Evolutionary conservation across 306 rosid genomes (phyloP).

Genomic region (Canavalia ensiformis): DNA sequence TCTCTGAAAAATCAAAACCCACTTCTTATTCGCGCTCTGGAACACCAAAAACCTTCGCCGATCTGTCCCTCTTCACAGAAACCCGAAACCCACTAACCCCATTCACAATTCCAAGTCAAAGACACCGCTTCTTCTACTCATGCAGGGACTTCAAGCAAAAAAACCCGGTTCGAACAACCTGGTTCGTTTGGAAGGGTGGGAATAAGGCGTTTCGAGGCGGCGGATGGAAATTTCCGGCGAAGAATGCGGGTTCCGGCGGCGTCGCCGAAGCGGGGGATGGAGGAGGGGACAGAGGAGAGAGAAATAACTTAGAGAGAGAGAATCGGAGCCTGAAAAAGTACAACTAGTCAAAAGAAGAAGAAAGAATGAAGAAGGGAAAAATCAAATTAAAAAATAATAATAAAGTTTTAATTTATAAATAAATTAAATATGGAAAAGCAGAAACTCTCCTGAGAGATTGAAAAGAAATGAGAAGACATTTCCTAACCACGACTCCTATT

Average conservation of each 20-base stretch:
- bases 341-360: slow-evolving; percentile 69
- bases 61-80: slow-evolving; percentile 62
- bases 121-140: slow-evolving; percentile 53
- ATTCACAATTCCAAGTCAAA: slow-evolving; percentile 64
- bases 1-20: slow-evolving; percentile 49
- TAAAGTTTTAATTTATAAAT: not conserved
- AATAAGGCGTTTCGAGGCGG: not conserved
- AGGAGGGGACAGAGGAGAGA: slow-evolving; percentile 66
- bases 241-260: slow-evolving; percentile 43
- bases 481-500: slow-evolving; percentile 37
- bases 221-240: slow-evolving; percentile 39
- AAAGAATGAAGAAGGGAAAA: slow-evolving; percentile 48
- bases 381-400: slow-evolving; percentile 2
- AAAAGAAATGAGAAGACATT: slow-evolving; percentile 40
- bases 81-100: slow-evolving; percentile 55
- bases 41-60: slow-evolving; percentile 53
- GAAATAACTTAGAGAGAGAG: slow-evolving; percentile 59
- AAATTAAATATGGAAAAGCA: slow-evolving; percentile 44
- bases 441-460: slow-evolving; percentile 42
- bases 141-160: slow-evolving; percentile 50
- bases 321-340: slow-evolving; percentile 70
- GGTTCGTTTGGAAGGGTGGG: slow-evolving; percentile 17
- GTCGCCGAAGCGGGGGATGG: slow-evolving; percentile 57
- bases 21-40: slow-evolving; percentile 45
- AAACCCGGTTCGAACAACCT: slow-evolving; percentile 38